Conservation (phyloP, 2,329 filamentous ascomycete species). For the Arthrobotrys musiformis region DNA sequence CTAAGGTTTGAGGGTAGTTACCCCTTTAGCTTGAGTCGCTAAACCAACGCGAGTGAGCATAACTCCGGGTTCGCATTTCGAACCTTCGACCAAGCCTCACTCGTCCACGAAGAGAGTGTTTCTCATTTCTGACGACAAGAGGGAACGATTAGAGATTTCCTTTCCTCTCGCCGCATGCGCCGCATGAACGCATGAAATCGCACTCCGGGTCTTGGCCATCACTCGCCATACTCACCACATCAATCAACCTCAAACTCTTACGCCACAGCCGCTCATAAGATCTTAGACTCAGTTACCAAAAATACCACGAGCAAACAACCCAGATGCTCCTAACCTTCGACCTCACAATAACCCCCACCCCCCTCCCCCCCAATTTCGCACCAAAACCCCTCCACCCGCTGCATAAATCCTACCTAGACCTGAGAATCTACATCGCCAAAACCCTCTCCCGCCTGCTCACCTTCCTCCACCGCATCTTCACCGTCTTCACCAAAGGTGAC, state of each 20-base stretch:
- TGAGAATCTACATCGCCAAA: conserved; percentile 40
- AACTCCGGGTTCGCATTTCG: too few species aligned
- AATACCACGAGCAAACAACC: conserved; percentile 2
- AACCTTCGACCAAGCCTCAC: not conserved
- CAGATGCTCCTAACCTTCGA: conserved; percentile 50
- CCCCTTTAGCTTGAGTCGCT: too few species aligned
- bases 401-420: conserved; percentile 44
- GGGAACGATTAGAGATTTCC: not conserved
- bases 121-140: conserved; percentile 12
- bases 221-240: conserved; percentile 15
- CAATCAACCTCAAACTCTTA: conserved; percentile 13
- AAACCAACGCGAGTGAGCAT: too few species aligned
- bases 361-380: conserved; percentile 29
- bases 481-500: too few species aligned
- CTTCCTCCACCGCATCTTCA: conserved; percentile 38
- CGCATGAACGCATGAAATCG: conserved; percentile 17
- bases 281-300: too few species aligned
- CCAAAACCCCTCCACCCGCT: conserved; percentile 28
- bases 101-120: not conserved
- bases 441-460: conserved; percentile 29
- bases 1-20: conserved; percentile 2
- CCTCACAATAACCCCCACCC: conserved; percentile 18
- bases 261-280: conserved; percentile 1
- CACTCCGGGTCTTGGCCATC: not conserved
- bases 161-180: not conserved